Evolutionary conservation across 1,139 yeast species (phyloP), one percentile per base, ranked within the genome.

Genomic region (Diutina sp.): DNA sequence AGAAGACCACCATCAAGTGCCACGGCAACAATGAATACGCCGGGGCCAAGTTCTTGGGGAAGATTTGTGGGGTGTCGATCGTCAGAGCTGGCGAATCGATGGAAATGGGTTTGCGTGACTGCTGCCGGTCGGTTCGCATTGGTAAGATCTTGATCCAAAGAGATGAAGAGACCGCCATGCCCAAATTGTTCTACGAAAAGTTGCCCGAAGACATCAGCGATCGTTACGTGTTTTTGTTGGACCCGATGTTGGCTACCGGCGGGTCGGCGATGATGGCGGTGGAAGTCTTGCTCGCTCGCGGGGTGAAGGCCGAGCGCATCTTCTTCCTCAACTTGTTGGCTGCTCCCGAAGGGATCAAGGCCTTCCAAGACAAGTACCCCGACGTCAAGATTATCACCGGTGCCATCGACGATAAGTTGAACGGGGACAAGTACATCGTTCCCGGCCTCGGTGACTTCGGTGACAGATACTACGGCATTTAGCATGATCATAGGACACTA

Each of bases 391-490:
- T 93, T 65, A 88, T 93, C 65, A 91, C 98, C 51, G 99, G 99
- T 60, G 93, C 91, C 60, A 78, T 93, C 62, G 99, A 93, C 69
- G 84, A 85, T 65, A 86, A 86, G 58, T 77, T 93, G 66, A 93
- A 93, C 66, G 96, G 84, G 57, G 77, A 85, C 66, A 88, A 85
- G 72, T 90, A 85, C 70, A 87, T 93, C 64, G 84, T 83, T 55
- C 99, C 99, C 38, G 99, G 99, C 55, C 78, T 93, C 63, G 99
- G 99, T 66, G 99, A 93, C 68, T 93, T 93, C 67, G 99, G 99
- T 66, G 99, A 93, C 72, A 81, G 98, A 73, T 93, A 93, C 72
- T 93, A 91, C 74, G 89, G 97, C 72, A 84, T 89, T 61, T 90
- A 77, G 70, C 25, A 44, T 44, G 12, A 44, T n/a, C 5, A n/a